Base-by-base conservation (phyloP, 176 grass and related monocot genomes). In the Phoenix dactylifera region DNA sequence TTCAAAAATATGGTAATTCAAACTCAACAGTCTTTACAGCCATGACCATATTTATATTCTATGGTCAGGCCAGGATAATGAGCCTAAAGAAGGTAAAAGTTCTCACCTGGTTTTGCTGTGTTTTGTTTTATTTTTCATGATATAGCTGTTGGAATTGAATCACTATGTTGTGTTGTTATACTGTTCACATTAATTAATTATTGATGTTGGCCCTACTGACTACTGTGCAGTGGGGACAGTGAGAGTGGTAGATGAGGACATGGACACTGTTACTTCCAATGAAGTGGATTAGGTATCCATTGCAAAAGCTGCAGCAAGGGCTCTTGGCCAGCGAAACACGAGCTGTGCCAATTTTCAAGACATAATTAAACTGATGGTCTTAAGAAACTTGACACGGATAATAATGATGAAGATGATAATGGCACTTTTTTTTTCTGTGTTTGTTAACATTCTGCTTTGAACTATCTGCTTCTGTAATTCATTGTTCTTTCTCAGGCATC, bases 381-480 rank as follows among this genome's bases (percentile, higher is more conserved):
- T 44, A 56, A 17, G 24, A 70, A 83, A 63, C 74, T 83, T 64
- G 64, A 83, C 52, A 66, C 64, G 80, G 90, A 89, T 48, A 63
- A 75, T 28, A 88, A 95, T 58, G 89, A 88, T 16, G 84, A 94
- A 1, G 84, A 88, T 63, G 89, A 82, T 22, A 78, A 88, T 48
- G 89, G 89, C 85, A 14, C 17, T 15, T 12, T 23, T 10, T 39
- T 2, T 2, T 4, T 7, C 2, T 7, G 1, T 10, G 1, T 39
- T 39, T 39, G 32, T 39, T 39, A 10, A 0, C 0, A 39, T 39
- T 39, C 6, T 10, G 32, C 7, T 39, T 39, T 10, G 32, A 39
- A 39, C 7, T 10, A 39, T 39, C 7, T 2, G 32, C 32, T 39
- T 10, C 7, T 39, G 1, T 7, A 16, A 24, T 24, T 55, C 55